These are phyloP conservation scores for Volutella citrinella DNA, from an alignment of 2,329 filamentous ascomycete species.

Conservation along the genomic window DNA sequence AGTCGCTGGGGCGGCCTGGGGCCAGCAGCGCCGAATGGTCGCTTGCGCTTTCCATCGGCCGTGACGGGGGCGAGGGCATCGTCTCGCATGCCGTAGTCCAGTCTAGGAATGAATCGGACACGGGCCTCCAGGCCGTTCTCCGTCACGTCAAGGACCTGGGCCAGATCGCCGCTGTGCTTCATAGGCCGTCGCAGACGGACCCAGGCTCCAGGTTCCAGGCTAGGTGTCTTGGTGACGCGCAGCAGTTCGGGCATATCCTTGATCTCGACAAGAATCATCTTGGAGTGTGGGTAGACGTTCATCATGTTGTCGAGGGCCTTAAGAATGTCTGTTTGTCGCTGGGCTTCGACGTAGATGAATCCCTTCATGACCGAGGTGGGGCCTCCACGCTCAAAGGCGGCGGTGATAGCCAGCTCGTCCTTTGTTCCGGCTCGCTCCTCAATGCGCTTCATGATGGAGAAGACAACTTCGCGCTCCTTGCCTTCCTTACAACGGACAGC, in stretches of 20 bases:
- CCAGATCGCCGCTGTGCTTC: slow-evolving; percentile 85
- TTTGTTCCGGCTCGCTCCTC: slow-evolving; percentile 77
- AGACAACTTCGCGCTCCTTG: slow-evolving; percentile 90
- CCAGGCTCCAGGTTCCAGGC: slow-evolving; percentile 83
- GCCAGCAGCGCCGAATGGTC: slow-evolving; percentile 54
- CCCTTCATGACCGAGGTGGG: slow-evolving; percentile 81
- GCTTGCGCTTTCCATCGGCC: slow-evolving; percentile 75
- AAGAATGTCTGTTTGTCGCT: slow-evolving; percentile 81
- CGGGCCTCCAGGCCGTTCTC: slow-evolving; percentile 87
- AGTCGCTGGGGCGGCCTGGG: slow-evolving; percentile 81
- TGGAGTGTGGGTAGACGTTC: slow-evolving; percentile 85
- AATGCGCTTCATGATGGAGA: slow-evolving; percentile 82
- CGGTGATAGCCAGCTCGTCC: slow-evolving; percentile 79
- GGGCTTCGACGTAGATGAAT: slow-evolving; percentile 92
- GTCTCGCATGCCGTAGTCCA: slow-evolving; percentile 89
- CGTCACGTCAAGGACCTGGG: slow-evolving; percentile 88
- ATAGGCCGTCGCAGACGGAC: slow-evolving; percentile 79
- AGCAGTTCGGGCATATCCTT: slow-evolving; percentile 98
- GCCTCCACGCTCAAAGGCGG: slow-evolving; percentile 85
- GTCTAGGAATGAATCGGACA: slow-evolving; percentile 81
- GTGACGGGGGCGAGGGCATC: slow-evolving; percentile 51
- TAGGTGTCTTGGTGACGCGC: slow-evolving; percentile 80
- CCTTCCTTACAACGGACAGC: slow-evolving; percentile 89
- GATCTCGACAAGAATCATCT: slow-evolving; percentile 85
- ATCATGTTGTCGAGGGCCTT: slow-evolving; percentile 78